phyloP scores from a whole-genome alignment of 805 yeast genomes.

The Lachancea meyersii region DNA sequence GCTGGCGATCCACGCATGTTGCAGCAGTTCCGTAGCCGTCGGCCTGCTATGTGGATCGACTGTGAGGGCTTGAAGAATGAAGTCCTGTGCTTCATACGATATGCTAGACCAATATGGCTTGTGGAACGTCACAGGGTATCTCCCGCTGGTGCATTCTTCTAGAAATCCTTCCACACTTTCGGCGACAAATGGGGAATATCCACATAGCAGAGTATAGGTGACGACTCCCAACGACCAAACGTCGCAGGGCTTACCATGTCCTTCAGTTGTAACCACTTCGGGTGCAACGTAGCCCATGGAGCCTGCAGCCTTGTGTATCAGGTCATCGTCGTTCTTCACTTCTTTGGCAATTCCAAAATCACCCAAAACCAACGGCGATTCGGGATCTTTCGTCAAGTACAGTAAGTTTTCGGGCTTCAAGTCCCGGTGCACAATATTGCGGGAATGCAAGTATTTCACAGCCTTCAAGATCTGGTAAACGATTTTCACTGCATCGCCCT shows the following conservation, averaged over 20 bases:
- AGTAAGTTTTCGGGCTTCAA: conserved; percentile 90
- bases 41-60: conserved; percentile 64
- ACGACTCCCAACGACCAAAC: conserved; percentile 95
- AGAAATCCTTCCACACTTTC: conserved; percentile 78
- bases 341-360: conserved; percentile 94
- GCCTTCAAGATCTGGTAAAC: conserved; percentile 73
- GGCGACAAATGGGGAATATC: conserved; percentile 86
- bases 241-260: conserved; percentile 95
- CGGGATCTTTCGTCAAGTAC: conserved; percentile 50
- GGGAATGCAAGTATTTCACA: conserved; percentile 65
- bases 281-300: conserved; percentile 97
- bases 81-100: conserved; percentile 71
- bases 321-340: conserved; percentile 52
- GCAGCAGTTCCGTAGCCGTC: conserved; percentile 55
- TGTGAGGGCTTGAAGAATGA: conserved; percentile 65
- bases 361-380: conserved; percentile 77
- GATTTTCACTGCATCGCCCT: conserved; percentile 74
- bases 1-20: conserved; percentile 69
- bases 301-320: conserved; percentile 72
- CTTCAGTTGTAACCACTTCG: conserved; percentile 72
- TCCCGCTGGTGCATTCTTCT: conserved; percentile 64
- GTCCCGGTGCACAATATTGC: conserved; percentile 86
- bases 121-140: conserved; percentile 77
- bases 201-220: conserved; percentile 82
- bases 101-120: conserved; percentile 80